phyloP scores from a whole-genome alignment of 306 rosid genomes.

The Pachyrhizus erosus region DNA sequence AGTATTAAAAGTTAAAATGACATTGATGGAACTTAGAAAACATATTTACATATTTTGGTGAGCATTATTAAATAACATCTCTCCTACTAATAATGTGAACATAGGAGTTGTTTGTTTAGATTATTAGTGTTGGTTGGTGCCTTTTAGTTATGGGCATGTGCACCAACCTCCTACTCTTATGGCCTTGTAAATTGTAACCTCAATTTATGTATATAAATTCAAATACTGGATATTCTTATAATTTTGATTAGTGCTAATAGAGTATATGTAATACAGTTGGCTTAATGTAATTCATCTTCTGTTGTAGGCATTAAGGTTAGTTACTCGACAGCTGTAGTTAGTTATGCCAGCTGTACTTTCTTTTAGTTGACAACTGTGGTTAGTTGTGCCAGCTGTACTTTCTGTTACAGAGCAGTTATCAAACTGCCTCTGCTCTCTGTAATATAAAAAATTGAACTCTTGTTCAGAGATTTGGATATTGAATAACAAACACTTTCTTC shows the following conservation, averaged over 20 bases:
- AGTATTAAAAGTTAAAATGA: background rate
- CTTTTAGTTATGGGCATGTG: constrained; percentile 13
- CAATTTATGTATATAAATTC: constrained; percentile 12
- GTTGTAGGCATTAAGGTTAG: too few relatives aligned
- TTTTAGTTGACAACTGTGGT: too few relatives aligned
- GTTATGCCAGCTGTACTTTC: too few relatives aligned
- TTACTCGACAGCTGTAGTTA: too few relatives aligned
- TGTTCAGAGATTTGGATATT: too few relatives aligned
- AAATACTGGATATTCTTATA: background rate
- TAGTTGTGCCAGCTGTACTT: too few relatives aligned
- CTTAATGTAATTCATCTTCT: too few relatives aligned
- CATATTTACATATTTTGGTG: constrained; percentile 5
- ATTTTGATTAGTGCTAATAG: background rate
- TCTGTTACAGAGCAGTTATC: too few relatives aligned
- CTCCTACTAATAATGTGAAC: background rate
- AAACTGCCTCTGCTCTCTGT: too few relatives aligned
- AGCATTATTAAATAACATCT: background rate
- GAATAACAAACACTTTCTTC: too few relatives aligned
- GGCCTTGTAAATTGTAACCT: background rate
- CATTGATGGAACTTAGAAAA: background rate
- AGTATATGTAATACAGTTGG: too few relatives aligned
- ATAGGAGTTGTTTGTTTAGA: background rate
- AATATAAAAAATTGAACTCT: too few relatives aligned
- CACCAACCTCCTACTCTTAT: background rate
- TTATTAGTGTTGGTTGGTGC: background rate